Conservation (phyloP, 352 stramenopile genomes). For the Pythium volutum region DNA sequence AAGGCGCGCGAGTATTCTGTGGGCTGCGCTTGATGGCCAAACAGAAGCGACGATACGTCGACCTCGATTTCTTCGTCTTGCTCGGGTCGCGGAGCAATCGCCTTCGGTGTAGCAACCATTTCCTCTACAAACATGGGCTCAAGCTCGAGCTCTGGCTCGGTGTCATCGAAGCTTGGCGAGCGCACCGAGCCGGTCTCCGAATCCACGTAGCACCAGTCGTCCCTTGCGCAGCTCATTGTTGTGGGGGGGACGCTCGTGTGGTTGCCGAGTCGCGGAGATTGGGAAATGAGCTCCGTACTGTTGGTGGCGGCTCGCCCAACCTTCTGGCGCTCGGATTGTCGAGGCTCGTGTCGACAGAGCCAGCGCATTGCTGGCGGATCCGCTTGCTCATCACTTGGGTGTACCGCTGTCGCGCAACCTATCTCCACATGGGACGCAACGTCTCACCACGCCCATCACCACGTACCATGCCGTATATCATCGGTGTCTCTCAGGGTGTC, state of each 20-base stretch:
- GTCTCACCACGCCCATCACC: neutral
- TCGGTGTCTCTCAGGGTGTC: too few species aligned
- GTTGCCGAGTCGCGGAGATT: neutral
- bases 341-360: neutral
- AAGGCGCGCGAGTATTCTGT: slow-evolving; percentile 18
- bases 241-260: neutral
- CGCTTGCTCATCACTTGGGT: too few species aligned
- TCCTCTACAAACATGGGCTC: slow-evolving; percentile 26
- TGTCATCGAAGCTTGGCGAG: slow-evolving; percentile 15
- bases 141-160: slow-evolving; percentile 17
- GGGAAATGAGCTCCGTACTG: neutral
- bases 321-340: neutral
- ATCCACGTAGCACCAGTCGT: slow-evolving; percentile 63
- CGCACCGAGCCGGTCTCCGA: slow-evolving; percentile 32
- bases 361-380: neutral
- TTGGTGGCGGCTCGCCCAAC: neutral
- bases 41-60: slow-evolving; percentile 8
- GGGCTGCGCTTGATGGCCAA: neutral
- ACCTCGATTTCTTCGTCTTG: neutral
- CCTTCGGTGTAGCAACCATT: slow-evolving; percentile 17
- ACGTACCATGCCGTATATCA: too few species aligned
- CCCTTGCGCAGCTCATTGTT: slow-evolving; percentile 29
- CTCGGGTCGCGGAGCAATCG: neutral
- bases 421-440: neutral
- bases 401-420: neutral